These are phyloP conservation scores for Arachnomyces sp. DNA, from an alignment of 2,329 filamentous ascomycete species.

Conservation along the genomic window DNA sequence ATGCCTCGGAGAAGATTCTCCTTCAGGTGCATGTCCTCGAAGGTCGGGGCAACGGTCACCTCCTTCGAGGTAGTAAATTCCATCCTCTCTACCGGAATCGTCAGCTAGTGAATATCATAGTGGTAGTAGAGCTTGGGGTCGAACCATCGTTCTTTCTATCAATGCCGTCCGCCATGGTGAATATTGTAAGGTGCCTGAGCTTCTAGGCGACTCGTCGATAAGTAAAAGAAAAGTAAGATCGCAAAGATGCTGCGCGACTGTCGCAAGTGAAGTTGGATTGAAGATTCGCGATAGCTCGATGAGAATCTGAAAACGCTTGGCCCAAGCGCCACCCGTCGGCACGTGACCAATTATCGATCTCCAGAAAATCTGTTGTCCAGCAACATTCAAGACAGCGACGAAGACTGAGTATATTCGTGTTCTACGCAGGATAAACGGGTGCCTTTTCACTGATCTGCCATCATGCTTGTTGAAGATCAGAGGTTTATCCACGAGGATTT, in stretches of 20 bases:
- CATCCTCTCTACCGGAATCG: conserved; percentile 63
- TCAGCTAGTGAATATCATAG: conserved; percentile 5
- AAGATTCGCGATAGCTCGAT: no score
- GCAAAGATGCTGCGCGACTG: no score
- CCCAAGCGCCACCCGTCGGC: no score
- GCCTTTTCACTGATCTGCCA: conserved; percentile 6
- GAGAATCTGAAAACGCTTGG: no score
- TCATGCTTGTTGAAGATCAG: conserved; percentile 85
- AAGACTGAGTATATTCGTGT: no score
- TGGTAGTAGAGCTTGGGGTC: conserved; percentile 3
- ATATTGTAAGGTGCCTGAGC: conserved; percentile 7
- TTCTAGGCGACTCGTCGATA: no score
- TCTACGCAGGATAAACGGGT: no score
- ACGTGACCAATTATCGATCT: no score
- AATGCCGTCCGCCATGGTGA: conserved; percentile 82
- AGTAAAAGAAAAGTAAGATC: no score
- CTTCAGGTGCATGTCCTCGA: conserved; percentile 94
- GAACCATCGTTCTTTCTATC: conserved; percentile 76
- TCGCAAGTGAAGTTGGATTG: no score
- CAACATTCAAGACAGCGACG: no score
- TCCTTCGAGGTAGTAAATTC: conserved; percentile 98
- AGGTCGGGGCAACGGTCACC: conserved; percentile 84
- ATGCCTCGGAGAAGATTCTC: conserved; percentile 94
- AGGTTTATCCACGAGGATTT: conserved; percentile 92
- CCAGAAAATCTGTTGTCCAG: no score